Percentiles rank a stretch among this genome's conserved stretches.
These are phyloP conservation scores for Mycosphaerella sp. DNA, from an alignment of 2,329 filamentous ascomycete genomes.

Conservation along the genomic window DNA sequence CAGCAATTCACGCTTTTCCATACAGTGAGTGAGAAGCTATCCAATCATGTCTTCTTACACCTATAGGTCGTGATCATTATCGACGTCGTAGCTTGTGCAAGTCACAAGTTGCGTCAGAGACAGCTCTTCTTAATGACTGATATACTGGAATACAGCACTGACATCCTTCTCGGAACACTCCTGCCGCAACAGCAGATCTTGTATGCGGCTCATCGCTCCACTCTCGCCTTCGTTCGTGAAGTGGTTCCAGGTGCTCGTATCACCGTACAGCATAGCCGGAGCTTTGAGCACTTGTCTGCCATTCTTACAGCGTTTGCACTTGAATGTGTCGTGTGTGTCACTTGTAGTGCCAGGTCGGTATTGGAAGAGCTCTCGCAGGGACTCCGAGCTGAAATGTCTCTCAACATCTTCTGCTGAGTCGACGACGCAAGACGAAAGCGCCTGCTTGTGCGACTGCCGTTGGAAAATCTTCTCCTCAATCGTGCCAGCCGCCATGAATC, in stretches of 20 bases:
- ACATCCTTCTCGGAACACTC: slow-evolving; percentile 74
- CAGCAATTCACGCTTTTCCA: background rate
- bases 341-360: slow-evolving; percentile 78
- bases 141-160: slow-evolving; percentile 96
- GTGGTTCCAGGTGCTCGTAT: slow-evolving; percentile 99
- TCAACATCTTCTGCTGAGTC: slow-evolving; percentile 96
- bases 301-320: slow-evolving; percentile 83
- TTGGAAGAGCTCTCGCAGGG: slow-evolving; percentile 86
- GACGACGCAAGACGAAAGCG: slow-evolving; percentile 89
- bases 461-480: slow-evolving; percentile 99
- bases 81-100: background rate
- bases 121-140: slow-evolving; percentile 61
- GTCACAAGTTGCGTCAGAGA: background rate
- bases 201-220: slow-evolving; percentile 65
- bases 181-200: slow-evolving; percentile 84
- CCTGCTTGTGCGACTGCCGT: slow-evolving; percentile 96
- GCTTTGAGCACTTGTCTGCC: slow-evolving; percentile 85
- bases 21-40: background rate
- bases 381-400: slow-evolving; percentile 89
- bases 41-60: background rate
- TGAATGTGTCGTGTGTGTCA: slow-evolving; percentile 98
- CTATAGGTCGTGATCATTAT: slow-evolving; percentile 2
- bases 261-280: slow-evolving; percentile 90
- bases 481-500: slow-evolving; percentile 96
- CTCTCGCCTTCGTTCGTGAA: slow-evolving; percentile 70